Percentiles rank a stretch among this genome's conserved stretches.
phyloP scores from a whole-genome alignment of 2,329 filamentous ascomycete species.

The Lasiodiplodia citricola region DNA sequence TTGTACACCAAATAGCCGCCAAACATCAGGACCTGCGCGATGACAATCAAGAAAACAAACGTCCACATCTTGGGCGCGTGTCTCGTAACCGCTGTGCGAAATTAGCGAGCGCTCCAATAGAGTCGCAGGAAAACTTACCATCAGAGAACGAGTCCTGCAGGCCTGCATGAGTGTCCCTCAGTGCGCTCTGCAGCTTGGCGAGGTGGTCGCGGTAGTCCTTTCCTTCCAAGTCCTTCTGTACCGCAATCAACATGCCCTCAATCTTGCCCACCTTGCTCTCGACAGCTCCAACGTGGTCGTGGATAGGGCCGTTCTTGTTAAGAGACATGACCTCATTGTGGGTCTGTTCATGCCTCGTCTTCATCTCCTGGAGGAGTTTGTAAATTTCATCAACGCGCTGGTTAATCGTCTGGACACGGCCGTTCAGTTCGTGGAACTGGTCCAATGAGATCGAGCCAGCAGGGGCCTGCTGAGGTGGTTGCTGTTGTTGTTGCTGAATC shows the following conservation, averaged over 20 bases:
- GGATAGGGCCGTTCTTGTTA: constrained; percentile 36
- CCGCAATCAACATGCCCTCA: constrained; percentile 55
- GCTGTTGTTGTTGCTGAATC: constrained; percentile 35
- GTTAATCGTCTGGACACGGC: constrained; percentile 75
- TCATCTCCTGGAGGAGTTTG: constrained; percentile 59
- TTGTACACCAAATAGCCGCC: constrained; percentile 79
- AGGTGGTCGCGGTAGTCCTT: constrained; percentile 63
- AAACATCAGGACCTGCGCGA: constrained; percentile 73
- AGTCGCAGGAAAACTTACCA: constrained; percentile 44
- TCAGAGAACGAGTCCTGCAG: constrained; percentile 43
- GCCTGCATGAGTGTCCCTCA: constrained; percentile 60
- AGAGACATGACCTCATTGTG: constrained; percentile 57
- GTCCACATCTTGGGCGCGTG: constrained; percentile 63
- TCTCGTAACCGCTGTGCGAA: constrained; percentile 54
- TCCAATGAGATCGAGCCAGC: constrained; percentile 32
- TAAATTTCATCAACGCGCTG: constrained; percentile 71
- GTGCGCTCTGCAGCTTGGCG: constrained; percentile 58
- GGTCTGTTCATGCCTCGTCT: constrained; percentile 60
- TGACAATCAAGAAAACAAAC: constrained; percentile 74
- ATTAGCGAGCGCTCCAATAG: constrained; percentile 45
- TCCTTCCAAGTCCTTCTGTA: constrained; percentile 61
- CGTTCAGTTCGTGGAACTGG: constrained; percentile 85
- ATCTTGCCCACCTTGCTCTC: constrained; percentile 56
- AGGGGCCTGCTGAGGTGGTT: constrained; percentile 28
- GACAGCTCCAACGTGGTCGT: constrained; percentile 42